These are phyloP conservation scores for Lasiodiplodia theobromae DNA, from an alignment of 2,329 filamentous ascomycete species.

Conservation along the genomic window DNA sequence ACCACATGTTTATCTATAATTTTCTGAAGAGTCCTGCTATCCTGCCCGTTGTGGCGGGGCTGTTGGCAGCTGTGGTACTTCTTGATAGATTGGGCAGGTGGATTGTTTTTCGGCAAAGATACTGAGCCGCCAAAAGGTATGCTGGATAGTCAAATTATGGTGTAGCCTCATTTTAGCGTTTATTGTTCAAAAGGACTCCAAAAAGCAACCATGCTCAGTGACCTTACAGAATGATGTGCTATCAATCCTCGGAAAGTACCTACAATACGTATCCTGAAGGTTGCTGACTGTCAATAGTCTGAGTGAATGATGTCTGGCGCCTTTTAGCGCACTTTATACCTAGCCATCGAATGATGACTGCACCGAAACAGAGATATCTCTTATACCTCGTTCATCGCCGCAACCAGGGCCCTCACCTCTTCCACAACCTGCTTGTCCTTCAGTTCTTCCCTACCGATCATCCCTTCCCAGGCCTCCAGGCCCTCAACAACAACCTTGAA, in stretches of 20 bases:
- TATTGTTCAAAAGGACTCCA: too few species aligned
- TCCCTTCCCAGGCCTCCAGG: background rate
- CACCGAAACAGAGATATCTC: background rate
- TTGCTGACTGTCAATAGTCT: background rate
- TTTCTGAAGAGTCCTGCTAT: background rate
- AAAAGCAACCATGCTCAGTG: too few species aligned
- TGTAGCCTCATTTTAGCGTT: background rate
- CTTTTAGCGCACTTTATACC: background rate
- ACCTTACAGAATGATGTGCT: too few species aligned
- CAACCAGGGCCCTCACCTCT: background rate
- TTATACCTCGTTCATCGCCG: background rate
- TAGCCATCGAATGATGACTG: background rate
- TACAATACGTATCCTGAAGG: background rate
- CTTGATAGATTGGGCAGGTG: background rate
- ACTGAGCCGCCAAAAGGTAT: background rate
- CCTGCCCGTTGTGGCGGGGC: conserved; percentile 5
- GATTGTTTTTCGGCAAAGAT: background rate
- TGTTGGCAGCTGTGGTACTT: background rate
- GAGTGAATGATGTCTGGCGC: background rate
- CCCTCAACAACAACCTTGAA: background rate
- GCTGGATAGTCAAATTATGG: background rate
- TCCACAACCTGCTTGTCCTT: background rate
- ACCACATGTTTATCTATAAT: background rate
- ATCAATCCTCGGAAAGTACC: too few species aligned
- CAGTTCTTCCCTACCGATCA: background rate